phyloP scores from a whole-genome alignment of 2,329 filamentous ascomycete genomes.

The Colletotrichum sp. region DNA sequence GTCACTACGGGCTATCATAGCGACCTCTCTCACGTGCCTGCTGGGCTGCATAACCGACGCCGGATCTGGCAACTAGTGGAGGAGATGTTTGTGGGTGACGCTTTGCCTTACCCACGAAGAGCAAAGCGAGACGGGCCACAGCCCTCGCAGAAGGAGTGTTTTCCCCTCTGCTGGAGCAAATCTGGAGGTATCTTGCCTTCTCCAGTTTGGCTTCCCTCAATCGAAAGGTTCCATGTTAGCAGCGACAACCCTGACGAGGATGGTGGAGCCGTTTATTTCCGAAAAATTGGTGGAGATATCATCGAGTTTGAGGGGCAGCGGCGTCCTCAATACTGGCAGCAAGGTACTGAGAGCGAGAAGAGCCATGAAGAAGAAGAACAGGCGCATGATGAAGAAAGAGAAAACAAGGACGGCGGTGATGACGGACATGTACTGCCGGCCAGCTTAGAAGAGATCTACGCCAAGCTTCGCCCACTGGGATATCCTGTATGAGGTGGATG shows the following conservation, averaged over 20 bases:
- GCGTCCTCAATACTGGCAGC: neutral
- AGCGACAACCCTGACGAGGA: neutral
- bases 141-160: fast-evolving
- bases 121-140: neutral
- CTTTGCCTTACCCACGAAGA: neutral
- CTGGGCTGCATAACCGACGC: neutral
- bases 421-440: neutral
- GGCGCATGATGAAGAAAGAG: fast-evolving
- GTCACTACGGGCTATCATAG: fast-evolving
- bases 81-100: neutral
- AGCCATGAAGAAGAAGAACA: neutral
- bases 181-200: neutral
- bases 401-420: neutral
- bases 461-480: neutral
- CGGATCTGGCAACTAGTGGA: neutral
- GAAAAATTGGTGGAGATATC: neutral
- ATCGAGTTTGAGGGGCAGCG: fast-evolving
- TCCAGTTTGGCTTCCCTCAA: neutral
- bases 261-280: neutral
- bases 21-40: neutral
- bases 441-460: neutral
- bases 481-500: neutral
- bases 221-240: neutral
- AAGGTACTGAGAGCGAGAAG: fast-evolving
- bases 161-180: neutral